A percentile compares a stretch with the other conserved stretches of the same genome.
These are phyloP conservation scores for Coemansia sp. DNA, from an alignment of 192 early-diverging fungal species.

Conservation along the genomic window DNA sequence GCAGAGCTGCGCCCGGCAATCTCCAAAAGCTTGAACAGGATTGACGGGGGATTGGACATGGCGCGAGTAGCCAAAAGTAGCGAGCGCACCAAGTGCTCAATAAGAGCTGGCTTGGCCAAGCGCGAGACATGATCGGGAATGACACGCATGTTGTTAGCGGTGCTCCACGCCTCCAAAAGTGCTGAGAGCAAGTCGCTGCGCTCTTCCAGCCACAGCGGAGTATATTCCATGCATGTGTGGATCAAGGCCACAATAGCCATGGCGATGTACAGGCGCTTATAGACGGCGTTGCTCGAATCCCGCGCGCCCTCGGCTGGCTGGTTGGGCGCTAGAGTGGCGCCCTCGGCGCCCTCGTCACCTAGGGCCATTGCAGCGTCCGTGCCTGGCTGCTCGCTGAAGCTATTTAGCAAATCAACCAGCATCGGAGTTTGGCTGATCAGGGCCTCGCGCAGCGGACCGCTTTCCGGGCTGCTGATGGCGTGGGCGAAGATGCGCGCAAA, in stretches of 20 bases:
- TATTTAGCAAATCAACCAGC: conserved; percentile 56
- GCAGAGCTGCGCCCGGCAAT: conserved; percentile 39
- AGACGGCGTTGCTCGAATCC: not conserved
- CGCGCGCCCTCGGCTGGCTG: not conserved
- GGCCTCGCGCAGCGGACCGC: conserved; percentile 63
- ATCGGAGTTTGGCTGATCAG: conserved; percentile 62
- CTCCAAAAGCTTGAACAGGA: conserved; percentile 49
- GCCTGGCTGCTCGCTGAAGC: conserved; percentile 10
- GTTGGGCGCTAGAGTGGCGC: not conserved
- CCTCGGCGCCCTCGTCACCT: conserved; percentile 24
- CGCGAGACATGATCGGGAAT: conserved; percentile 19
- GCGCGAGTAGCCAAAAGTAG: conserved; percentile 39
- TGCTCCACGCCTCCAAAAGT: conserved; percentile 25
- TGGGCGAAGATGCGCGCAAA: conserved; percentile 70
- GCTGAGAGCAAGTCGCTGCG: conserved; percentile 31
- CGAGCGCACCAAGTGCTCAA: conserved; percentile 38
- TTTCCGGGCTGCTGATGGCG: conserved; percentile 36
- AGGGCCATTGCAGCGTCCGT: conserved; percentile 11
- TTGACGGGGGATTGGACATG: conserved; percentile 26
- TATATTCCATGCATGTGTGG: conserved; percentile 21
- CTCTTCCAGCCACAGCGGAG: conserved; percentile 42
- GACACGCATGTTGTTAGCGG: conserved; percentile 5
- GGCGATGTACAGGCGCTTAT: conserved; percentile 37
- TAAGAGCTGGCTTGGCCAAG: conserved; percentile 28
- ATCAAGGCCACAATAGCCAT: conserved; percentile 30